A percentile compares a stretch with the other conserved stretches of the same genome.
Conservation (phyloP, 106 monocot species). For the Hemerocallis citrina region DNA sequence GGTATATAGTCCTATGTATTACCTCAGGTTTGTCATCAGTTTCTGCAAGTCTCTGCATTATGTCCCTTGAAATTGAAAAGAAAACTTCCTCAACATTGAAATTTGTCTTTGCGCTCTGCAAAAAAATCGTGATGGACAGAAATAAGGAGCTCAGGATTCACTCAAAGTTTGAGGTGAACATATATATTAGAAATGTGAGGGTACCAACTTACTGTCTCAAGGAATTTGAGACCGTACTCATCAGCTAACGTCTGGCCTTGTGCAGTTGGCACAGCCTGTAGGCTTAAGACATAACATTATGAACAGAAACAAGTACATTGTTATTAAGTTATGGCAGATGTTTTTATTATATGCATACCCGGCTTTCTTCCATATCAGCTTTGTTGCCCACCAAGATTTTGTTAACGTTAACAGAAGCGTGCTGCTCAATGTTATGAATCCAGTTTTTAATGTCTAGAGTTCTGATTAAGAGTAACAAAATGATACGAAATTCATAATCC, state of each 20-base stretch:
- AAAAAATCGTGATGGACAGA: too few relatives aligned
- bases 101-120: slow-evolving; percentile 75
- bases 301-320: background rate
- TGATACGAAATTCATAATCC: background rate
- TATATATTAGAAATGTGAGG: background rate
- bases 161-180: background rate
- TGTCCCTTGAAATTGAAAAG: too few relatives aligned
- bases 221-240: slow-evolving; percentile 67
- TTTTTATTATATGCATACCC: slow-evolving; percentile 15
- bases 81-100: slow-evolving; percentile 66
- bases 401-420: too few relatives aligned
- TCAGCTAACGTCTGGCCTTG: slow-evolving; percentile 55
- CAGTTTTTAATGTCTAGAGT: too few relatives aligned
- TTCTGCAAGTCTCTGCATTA: slow-evolving; percentile 60
- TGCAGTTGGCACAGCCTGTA: slow-evolving; percentile 50
- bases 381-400: slow-evolving; percentile 68
- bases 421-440: too few relatives aligned
- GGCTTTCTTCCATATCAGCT: slow-evolving; percentile 69
- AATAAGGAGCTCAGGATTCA: background rate
- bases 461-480: slow-evolving; percentile 9
- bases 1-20: too few relatives aligned
- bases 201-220: slow-evolving; percentile 47
- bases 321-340: background rate
- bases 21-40: slow-evolving; percentile 47
- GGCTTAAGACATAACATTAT: background rate